Percentiles rank a stretch among this genome's conserved stretches.
These are phyloP conservation scores for Boechera stricta DNA, from an alignment of 345 rosid species.

Conservation along the genomic window DNA sequence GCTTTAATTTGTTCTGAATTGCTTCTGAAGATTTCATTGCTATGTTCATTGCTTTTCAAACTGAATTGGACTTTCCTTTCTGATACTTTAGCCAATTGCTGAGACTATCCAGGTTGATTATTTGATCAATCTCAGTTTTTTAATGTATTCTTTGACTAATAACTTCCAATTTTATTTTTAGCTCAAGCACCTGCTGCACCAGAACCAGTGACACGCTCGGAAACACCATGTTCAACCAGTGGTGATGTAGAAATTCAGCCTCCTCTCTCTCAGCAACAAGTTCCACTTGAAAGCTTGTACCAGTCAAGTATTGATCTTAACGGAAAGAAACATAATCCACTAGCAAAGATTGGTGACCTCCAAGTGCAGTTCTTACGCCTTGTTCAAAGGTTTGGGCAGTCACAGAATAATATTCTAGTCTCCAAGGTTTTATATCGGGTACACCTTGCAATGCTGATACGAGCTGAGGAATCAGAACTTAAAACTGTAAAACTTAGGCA, in stretches of 20 bases:
- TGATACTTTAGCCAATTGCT: slow-evolving; percentile 13
- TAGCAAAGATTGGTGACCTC: slow-evolving; percentile 69
- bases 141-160: slow-evolving; percentile 20
- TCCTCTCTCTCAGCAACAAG: slow-evolving; percentile 50
- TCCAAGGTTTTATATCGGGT: slow-evolving; percentile 83
- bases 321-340: slow-evolving; percentile 52
- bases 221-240: slow-evolving; percentile 51
- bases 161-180: slow-evolving; percentile 41
- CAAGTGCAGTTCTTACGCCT: slow-evolving; percentile 74
- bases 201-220: slow-evolving; percentile 47
- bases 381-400: slow-evolving; percentile 65
- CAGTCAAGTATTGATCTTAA: slow-evolving; percentile 38
- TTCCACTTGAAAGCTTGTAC: slow-evolving; percentile 49
- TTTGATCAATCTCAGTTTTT: slow-evolving; percentile 7
- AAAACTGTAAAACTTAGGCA: slow-evolving; percentile 57
- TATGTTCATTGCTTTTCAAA: neutral
- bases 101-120: neutral
- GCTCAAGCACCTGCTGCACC: slow-evolving; percentile 46
- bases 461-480: slow-evolving; percentile 73
- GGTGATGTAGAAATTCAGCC: slow-evolving; percentile 48
- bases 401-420: slow-evolving; percentile 66
- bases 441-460: slow-evolving; percentile 75
- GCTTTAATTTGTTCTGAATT: neutral
- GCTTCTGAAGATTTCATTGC: neutral
- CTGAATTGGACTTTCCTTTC: slow-evolving; percentile 4